phyloP scores from a whole-genome alignment of 2,329 filamentous ascomycete species.

The Fulvia fulva region DNA sequence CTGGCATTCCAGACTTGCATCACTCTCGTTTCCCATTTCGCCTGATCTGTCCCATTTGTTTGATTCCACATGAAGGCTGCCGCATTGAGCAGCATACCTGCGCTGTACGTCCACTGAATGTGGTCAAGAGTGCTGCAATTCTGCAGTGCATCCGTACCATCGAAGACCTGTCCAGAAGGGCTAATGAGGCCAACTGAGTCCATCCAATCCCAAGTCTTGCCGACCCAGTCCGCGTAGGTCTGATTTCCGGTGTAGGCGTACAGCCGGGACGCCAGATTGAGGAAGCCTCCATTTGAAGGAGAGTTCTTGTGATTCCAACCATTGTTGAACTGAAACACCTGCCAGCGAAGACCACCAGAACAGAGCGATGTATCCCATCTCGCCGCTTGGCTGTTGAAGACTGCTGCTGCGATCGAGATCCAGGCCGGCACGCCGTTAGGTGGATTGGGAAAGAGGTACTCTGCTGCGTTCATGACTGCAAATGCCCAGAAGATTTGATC shows the following conservation, averaged over 20 bases:
- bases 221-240: constrained; percentile 62
- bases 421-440: constrained; percentile 38
- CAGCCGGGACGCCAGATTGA: constrained; percentile 41
- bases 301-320: constrained; percentile 45
- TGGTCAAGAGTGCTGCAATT: constrained; percentile 42
- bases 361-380: constrained; percentile 34
- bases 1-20: constrained; percentile 13
- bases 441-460: constrained; percentile 45
- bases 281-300: constrained; percentile 47
- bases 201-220: constrained; percentile 35
- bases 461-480: constrained; percentile 52
- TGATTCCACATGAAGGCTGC: constrained; percentile 42
- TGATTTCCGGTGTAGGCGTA: constrained; percentile 32
- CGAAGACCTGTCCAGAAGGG: constrained; percentile 37
- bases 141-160: constrained; percentile 40
- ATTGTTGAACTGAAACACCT: constrained; percentile 39
- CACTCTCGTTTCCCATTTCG: constrained; percentile 26
- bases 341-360: constrained; percentile 35
- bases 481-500: constrained; percentile 57
- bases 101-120: constrained; percentile 46
- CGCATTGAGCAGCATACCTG: constrained; percentile 42
- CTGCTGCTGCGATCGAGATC: constrained; percentile 40
- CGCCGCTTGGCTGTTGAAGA: constrained; percentile 35
- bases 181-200: constrained; percentile 51
- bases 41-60: constrained; percentile 28